Base-by-base conservation (phyloP, 129 eudicot genomes). In the Lactuca saligna region DNA sequence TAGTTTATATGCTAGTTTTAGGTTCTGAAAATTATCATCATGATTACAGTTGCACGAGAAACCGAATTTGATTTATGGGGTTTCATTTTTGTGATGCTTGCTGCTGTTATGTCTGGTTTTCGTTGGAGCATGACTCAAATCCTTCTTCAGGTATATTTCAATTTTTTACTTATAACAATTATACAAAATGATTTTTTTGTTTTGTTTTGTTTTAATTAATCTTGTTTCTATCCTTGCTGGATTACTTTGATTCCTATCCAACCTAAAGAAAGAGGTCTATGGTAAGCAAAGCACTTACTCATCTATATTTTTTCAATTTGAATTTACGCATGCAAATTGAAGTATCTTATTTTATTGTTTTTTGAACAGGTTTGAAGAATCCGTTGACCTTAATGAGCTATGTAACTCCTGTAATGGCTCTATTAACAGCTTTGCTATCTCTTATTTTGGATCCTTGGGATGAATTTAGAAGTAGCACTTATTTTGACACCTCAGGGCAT, bases 21-120 rank as follows among this genome's bases (percentile, higher is more conserved):
- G 46, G 4, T 57, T 31, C 54, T 64, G n/a, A 57, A 14, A 4
- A 31, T n/a, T 33, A 66, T 66, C 48, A 12, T 15, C 16, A 16
- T 69, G 54, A 67, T 53, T 20, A 32, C 85, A 93, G 98, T 93
- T 79, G 96, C 97, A 70, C 85, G 72, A 83, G 98, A 93, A 80
- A 86, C 99, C 17, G 95, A 93, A 65, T 93, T 93, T 83, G 87
- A 93, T 44, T 81, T 93, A 42, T 89, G 85, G 99, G 99, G 99
- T 63, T 93, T 93, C 78, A 42, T 85, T 39, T 89, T 93, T 77
- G 99, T 93, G 54, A 93, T 89, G 97, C 91, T 93, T 84, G 92
- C 99, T 57, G 90, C 99, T 81, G 99, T 93, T 66, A 93, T 93
- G 99, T 89, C 99, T 77, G 99, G 99, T 35, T 93, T 93, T 46